These are phyloP conservation scores for Phaffia australis DNA, from an alignment of 768 basidiomycete genomes.

Conservation along the genomic window DNA sequence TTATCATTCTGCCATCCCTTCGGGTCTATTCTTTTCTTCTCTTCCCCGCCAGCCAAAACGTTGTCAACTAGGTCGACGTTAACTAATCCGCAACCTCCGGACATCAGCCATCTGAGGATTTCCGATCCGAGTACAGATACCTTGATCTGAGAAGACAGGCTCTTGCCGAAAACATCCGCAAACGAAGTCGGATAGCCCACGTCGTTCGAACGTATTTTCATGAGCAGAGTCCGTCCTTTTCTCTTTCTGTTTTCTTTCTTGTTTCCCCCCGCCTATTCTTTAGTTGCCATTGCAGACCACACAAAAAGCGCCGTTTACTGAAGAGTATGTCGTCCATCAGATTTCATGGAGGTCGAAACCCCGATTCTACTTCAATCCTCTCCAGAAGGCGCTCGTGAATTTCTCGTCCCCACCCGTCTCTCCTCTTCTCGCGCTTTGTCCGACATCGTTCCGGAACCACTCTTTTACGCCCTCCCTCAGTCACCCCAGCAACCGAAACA, in stretches of 20 bases:
- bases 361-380: slow-evolving; percentile 81
- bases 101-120: slow-evolving; percentile 66
- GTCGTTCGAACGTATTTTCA: slow-evolving; percentile 62
- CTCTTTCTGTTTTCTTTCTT: slow-evolving; percentile 11
- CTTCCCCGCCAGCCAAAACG: too few relatives aligned
- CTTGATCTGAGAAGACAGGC: slow-evolving; percentile 71
- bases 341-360: slow-evolving; percentile 86
- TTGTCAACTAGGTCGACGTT: background rate
- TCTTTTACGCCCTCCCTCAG: slow-evolving; percentile 81
- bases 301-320: slow-evolving; percentile 10
- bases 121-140: slow-evolving; percentile 73
- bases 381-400: slow-evolving; percentile 89
- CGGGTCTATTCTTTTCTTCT: too few relatives aligned
- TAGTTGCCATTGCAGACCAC: background rate
- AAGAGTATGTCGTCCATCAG: slow-evolving; percentile 41
- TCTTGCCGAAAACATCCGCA: slow-evolving; percentile 66
- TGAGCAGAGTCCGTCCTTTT: slow-evolving; percentile 50
- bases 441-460: slow-evolving; percentile 33
- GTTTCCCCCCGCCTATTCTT: background rate
- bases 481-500: slow-evolving; percentile 97
- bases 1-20: too few relatives aligned
- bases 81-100: background rate
- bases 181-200: slow-evolving; percentile 70
- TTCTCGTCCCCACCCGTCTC: slow-evolving; percentile 67
- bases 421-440: slow-evolving; percentile 6